A percentile compares a stretch with the other conserved stretches of the same genome.
Conservation (phyloP, 805 yeast species). For the Teunomyces stri region DNA sequence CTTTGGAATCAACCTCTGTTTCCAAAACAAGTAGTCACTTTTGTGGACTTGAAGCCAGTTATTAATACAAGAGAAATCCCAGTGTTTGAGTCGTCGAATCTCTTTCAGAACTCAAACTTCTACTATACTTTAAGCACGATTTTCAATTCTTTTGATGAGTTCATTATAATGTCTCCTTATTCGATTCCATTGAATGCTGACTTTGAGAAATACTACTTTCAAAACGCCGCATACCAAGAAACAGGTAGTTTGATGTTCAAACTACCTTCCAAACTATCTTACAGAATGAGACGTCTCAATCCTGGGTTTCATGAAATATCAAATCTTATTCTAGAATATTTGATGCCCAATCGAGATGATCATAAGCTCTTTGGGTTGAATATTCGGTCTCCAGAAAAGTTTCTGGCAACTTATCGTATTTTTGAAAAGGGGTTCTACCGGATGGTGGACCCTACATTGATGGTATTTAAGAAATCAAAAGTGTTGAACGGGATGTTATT, state of each 20-base stretch:
- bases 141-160: conserved; percentile 33
- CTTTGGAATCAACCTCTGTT: background rate
- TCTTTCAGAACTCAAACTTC: conserved; percentile 6
- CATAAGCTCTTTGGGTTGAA: conserved; percentile 15
- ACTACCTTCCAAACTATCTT: conserved; percentile 20
- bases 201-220: conserved; percentile 14
- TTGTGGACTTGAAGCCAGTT: conserved; percentile 22
- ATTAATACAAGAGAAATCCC: conserved; percentile 11
- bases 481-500: conserved; percentile 27
- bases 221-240: conserved; percentile 16
- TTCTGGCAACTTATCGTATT: conserved; percentile 14
- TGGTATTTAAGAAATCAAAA: conserved; percentile 26
- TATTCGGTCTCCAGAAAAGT: conserved; percentile 7
- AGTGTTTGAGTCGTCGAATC: background rate
- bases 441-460: conserved; percentile 27
- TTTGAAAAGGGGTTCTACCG: conserved; percentile 20
- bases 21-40: conserved; percentile 26
- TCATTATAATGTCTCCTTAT: conserved; percentile 25
- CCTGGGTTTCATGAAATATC: conserved; percentile 32
- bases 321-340: conserved; percentile 17
- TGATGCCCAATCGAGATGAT: conserved; percentile 22
- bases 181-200: conserved; percentile 22
- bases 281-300: conserved; percentile 15
- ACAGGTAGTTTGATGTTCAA: conserved; percentile 29
- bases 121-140: conserved; percentile 23